These are phyloP conservation scores for Sodiomyces alkalinus DNA, from an alignment of 2,329 filamentous ascomycete species.

Conservation along the genomic window DNA sequence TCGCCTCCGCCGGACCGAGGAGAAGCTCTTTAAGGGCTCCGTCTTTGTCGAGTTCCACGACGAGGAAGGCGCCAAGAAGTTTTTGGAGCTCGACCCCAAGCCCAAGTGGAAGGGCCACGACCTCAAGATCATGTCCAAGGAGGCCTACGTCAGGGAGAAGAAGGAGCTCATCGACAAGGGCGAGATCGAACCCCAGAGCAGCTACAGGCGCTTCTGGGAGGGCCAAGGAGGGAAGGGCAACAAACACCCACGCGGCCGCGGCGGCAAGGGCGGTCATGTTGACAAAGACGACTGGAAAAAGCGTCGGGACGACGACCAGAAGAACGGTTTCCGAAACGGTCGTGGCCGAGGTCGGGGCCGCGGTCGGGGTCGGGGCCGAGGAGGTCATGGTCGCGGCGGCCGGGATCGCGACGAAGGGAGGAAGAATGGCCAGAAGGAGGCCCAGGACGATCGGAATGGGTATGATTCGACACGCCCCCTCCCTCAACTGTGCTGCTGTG, in stretches of 20 bases:
- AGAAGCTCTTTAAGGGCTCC: constrained; percentile 81
- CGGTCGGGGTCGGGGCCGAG: constrained; percentile 20
- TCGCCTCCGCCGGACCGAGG: constrained; percentile 64
- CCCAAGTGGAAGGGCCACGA: constrained; percentile 74
- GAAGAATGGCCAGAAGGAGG: too few relatives aligned
- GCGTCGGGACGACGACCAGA: constrained; percentile 45
- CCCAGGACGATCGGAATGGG: constrained; percentile 17
- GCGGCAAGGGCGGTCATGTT: constrained; percentile 22
- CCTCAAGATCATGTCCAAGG: constrained; percentile 75
- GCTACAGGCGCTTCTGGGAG: constrained; percentile 31
- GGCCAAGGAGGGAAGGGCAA: constrained; percentile 20
- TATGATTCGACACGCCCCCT: too few relatives aligned
- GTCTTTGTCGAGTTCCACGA: constrained; percentile 86
- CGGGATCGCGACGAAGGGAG: too few relatives aligned
- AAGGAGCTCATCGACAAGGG: constrained; percentile 55
- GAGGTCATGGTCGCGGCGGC: constrained; percentile 27
- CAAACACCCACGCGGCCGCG: constrained; percentile 10
- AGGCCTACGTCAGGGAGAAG: constrained; percentile 72
- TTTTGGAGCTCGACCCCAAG: constrained; percentile 64
- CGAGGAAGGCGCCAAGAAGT: constrained; percentile 64
- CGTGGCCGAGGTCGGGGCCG: constrained; percentile 23
- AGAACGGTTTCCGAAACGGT: constrained; percentile 38
- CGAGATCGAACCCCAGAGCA: constrained; percentile 43
- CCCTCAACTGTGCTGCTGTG: too few relatives aligned
- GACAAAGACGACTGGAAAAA: constrained; percentile 48